Conservation (phyloP, 495 filamentous ascomycete genomes). For the Aspergillus avenaceus region DNA sequence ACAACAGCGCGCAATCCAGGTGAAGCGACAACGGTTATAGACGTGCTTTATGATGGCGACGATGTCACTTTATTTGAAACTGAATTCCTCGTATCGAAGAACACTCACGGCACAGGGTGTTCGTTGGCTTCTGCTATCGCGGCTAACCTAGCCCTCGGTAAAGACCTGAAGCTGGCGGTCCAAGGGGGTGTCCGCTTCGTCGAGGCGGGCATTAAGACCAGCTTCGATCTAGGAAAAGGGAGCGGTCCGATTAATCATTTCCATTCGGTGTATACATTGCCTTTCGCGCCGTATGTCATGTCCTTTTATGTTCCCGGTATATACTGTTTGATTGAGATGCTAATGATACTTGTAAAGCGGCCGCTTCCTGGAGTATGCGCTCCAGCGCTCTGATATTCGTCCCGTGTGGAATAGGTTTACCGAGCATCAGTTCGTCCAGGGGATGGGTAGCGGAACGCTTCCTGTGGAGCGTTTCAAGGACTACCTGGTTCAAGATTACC, state of each 20-base stretch:
- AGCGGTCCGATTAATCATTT: conserved; percentile 93
- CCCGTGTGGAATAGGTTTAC: conserved; percentile 67
- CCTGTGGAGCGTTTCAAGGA: conserved; percentile 71
- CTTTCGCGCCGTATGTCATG: conserved; percentile 73
- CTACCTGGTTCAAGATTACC: conserved; percentile 85
- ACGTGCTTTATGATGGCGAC: conserved; percentile 65
- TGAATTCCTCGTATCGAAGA: conserved; percentile 62
- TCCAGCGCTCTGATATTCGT: conserved; percentile 70
- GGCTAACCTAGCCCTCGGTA: conserved; percentile 72
- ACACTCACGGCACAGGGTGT: conserved; percentile 95
- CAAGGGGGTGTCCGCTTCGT: conserved; percentile 72
- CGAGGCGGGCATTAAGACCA: conserved; percentile 76
- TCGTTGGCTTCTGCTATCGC: conserved; percentile 93
- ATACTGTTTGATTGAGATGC: background rate
- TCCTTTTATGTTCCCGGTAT: background rate
- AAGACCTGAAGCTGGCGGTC: conserved; percentile 59
- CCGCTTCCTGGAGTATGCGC: conserved; percentile 76
- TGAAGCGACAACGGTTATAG: conserved; percentile 63
- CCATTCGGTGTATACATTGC: conserved; percentile 74
- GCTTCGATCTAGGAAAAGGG: conserved; percentile 68
- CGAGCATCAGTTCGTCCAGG: conserved; percentile 73
- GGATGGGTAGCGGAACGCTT: conserved; percentile 70
- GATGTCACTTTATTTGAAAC: conserved; percentile 58
- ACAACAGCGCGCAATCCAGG: conserved; percentile 46
- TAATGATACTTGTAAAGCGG: conserved; percentile 48